Conservation (phyloP, 1,284 basidiomycete genomes). For the Austroboletus olivaceoglutinosus region DNA sequence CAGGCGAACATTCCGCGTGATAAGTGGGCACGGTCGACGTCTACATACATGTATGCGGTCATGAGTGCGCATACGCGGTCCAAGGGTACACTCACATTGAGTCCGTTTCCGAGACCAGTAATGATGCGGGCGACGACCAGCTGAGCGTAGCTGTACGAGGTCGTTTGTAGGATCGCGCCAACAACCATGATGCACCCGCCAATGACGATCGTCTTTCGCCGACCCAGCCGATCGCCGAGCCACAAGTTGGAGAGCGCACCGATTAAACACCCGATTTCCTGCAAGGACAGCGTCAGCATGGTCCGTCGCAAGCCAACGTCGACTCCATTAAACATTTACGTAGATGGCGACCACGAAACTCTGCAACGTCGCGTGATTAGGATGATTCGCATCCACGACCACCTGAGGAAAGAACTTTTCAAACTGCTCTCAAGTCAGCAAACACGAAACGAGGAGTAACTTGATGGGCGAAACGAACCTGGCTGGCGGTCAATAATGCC, state of each 20-base stretch:
- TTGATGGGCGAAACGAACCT: slow-evolving; percentile 16
- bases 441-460: neutral
- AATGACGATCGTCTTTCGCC: slow-evolving; percentile 48
- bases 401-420: slow-evolving; percentile 31
- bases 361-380: slow-evolving; percentile 33
- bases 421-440: slow-evolving; percentile 17
- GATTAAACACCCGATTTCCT: slow-evolving; percentile 38
- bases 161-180: slow-evolving; percentile 50
- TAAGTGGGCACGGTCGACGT: slow-evolving; percentile 63
- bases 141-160: slow-evolving; percentile 46
- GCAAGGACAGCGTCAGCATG: neutral
- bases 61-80: neutral
- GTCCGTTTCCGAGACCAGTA: slow-evolving; percentile 63
- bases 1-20: slow-evolving; percentile 65
- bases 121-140: slow-evolving; percentile 51
- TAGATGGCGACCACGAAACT: slow-evolving; percentile 34
- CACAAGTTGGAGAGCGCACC: slow-evolving; percentile 50
- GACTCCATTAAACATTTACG: slow-evolving; percentile 21
- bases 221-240: slow-evolving; percentile 47
- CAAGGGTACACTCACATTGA: slow-evolving; percentile 46
- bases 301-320: neutral
- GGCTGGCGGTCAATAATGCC: slow-evolving; percentile 28
- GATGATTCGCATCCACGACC: slow-evolving; percentile 26
- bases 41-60: slow-evolving; percentile 29
- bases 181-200: slow-evolving; percentile 54